Evolutionary conservation across 129 eudicot species (phyloP).

Genomic region (Tagetes patula): DNA sequence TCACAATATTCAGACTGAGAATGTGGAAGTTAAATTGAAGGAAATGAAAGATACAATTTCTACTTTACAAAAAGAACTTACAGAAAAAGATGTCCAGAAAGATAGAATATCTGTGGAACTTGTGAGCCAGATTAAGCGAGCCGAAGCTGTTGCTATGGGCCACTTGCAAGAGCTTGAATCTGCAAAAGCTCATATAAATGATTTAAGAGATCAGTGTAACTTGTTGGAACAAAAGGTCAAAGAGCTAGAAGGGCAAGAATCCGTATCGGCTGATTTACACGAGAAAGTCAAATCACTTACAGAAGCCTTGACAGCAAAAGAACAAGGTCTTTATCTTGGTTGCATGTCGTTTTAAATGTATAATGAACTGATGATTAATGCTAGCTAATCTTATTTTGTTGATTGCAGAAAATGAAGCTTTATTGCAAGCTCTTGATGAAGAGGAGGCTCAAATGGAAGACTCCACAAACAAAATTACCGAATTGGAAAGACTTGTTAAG

Average conservation of each 20-base stretch:
- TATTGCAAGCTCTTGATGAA: slow-evolving; percentile 92
- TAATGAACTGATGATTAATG: not conserved
- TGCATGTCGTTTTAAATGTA: not conserved
- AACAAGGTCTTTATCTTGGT: slow-evolving; percentile 55
- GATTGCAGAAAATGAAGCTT: slow-evolving; percentile 65
- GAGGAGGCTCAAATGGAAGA: slow-evolving; percentile 88
- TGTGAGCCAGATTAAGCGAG: slow-evolving; percentile 79
- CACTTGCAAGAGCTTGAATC: slow-evolving; percentile 64
- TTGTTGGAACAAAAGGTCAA: slow-evolving; percentile 48
- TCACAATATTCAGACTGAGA: slow-evolving; percentile 37
- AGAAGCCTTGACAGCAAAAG: slow-evolving; percentile 64
- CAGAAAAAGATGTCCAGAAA: slow-evolving; percentile 77
- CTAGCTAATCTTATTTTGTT: slow-evolving; percentile 6
- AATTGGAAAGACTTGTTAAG: slow-evolving; percentile 49
- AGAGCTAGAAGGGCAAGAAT: slow-evolving; percentile 60
- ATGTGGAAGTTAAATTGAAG: slow-evolving; percentile 45
- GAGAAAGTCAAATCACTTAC: slow-evolving; percentile 58
- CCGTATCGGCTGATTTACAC: slow-evolving; percentile 39
- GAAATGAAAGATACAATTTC: slow-evolving; percentile 62
- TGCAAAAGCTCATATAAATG: slow-evolving; percentile 45
- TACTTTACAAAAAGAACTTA: slow-evolving; percentile 76
- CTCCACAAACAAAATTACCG: slow-evolving; percentile 48
- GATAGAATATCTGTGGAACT: slow-evolving; percentile 76
- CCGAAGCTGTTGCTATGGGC: slow-evolving; percentile 65
- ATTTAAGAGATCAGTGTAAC: slow-evolving; percentile 47